phyloP scores from a whole-genome alignment of 192 early-diverging fungal species.

The Chytriomyces sp. region DNA sequence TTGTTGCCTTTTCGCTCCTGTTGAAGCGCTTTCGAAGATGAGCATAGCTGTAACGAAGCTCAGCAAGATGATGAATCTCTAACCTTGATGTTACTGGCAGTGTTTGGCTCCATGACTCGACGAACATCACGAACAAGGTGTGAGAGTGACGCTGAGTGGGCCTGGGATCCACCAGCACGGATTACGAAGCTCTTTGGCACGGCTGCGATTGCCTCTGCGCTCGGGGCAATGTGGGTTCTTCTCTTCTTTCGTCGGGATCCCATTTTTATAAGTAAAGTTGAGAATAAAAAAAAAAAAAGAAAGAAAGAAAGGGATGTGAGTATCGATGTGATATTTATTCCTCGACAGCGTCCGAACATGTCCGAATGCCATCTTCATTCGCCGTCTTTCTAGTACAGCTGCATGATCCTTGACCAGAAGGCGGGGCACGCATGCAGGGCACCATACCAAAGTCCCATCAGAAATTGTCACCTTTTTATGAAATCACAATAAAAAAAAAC shows the following conservation, averaged over 20 bases:
- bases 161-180: slow-evolving; percentile 74
- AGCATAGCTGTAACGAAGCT: not conserved
- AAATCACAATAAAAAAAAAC: too few relatives aligned
- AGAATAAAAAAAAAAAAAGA: slow-evolving; percentile 21
- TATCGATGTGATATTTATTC: too few relatives aligned
- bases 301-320: slow-evolving; percentile 3
- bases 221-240: slow-evolving; percentile 56
- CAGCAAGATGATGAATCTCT: not conserved
- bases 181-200: slow-evolving; percentile 91
- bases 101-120: slow-evolving; percentile 92
- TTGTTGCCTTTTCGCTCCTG: slow-evolving; percentile 90
- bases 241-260: slow-evolving; percentile 48
- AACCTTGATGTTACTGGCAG: slow-evolving; percentile 79
- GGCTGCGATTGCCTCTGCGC: slow-evolving; percentile 43
- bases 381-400: too few relatives aligned
- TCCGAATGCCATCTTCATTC: too few relatives aligned
- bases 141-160: slow-evolving; percentile 58
- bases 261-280: slow-evolving; percentile 17
- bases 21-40: not conserved
- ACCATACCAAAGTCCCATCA: too few relatives aligned
- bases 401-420: too few relatives aligned
- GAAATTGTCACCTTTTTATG: too few relatives aligned
- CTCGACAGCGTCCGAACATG: too few relatives aligned
- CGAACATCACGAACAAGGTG: slow-evolving; percentile 85
- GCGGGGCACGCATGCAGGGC: too few relatives aligned